Percentiles rank a stretch among this genome's conserved stretches.
phyloP scores from a whole-genome alignment of 2,329 filamentous ascomycete genomes.

The Colletotrichum sidae region DNA sequence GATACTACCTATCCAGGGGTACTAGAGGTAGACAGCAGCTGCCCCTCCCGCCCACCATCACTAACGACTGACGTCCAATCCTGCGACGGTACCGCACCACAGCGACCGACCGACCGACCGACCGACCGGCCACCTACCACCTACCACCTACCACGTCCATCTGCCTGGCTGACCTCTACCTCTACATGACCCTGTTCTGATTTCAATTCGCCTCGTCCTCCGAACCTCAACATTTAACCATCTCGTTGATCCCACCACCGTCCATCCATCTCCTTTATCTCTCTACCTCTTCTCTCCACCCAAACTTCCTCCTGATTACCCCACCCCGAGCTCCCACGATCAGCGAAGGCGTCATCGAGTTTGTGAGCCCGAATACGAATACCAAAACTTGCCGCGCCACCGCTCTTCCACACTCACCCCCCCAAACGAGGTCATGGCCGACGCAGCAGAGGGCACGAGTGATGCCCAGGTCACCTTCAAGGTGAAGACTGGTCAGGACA shows the following conservation, averaged over 20 bases:
- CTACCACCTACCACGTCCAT: slow-evolving; percentile 6
- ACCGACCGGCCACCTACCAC: slow-evolving; percentile 10
- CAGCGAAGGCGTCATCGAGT: slow-evolving; percentile 9
- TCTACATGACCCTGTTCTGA: slow-evolving; percentile 4
- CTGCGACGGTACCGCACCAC: slow-evolving; percentile 21
- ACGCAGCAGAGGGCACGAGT: slow-evolving; percentile 68
- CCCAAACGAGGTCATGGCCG: slow-evolving; percentile 65
- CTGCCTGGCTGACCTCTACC: slow-evolving; percentile 6
- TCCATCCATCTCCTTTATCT: background rate
- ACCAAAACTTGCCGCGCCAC: slow-evolving; percentile 3
- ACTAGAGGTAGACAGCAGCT: background rate
- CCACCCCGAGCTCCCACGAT: background rate
- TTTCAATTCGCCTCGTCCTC: slow-evolving; percentile 14
- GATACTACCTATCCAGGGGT: too few species aligned
- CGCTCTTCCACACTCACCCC: background rate
- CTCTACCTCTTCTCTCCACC: background rate
- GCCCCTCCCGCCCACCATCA: slow-evolving; percentile 32
- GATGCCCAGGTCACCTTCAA: slow-evolving; percentile 92
- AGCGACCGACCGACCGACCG: slow-evolving; percentile 24
- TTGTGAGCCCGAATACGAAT: slow-evolving; percentile 5
- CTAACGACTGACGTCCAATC: slow-evolving; percentile 30
- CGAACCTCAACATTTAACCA: slow-evolving; percentile 15
- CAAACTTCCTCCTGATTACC: background rate
- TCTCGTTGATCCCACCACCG: slow-evolving; percentile 1
- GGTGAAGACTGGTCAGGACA: slow-evolving; percentile 95